Percentiles rank a stretch among this genome's conserved stretches.
phyloP scores from a whole-genome alignment of 495 filamentous ascomycete genomes.

The Niebla homalea region DNA sequence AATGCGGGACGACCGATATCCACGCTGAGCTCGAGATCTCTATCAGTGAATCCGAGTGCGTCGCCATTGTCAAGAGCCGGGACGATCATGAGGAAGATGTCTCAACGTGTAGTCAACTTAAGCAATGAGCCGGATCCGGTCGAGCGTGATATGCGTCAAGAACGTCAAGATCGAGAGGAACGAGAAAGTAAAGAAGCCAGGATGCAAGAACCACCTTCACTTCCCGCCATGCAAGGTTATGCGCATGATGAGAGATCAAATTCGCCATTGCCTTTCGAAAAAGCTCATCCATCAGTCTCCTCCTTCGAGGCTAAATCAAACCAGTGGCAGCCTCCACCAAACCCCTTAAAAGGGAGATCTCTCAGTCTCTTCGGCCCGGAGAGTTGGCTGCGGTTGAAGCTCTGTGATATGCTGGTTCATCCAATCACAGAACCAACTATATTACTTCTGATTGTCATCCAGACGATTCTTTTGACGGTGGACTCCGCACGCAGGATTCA shows the following conservation, averaged over 20 bases:
- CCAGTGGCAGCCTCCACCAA: conserved; percentile 40
- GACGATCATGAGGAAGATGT: conserved; percentile 92
- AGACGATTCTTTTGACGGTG: conserved; percentile 74
- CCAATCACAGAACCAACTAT: conserved; percentile 79
- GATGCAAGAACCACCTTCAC: conserved; percentile 40
- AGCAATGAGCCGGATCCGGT: conserved; percentile 77
- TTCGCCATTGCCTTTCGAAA: conserved; percentile 31
- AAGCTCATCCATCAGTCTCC: conserved; percentile 23
- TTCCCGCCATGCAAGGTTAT: conserved; percentile 43
- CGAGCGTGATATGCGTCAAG: conserved; percentile 57
- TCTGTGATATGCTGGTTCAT: conserved; percentile 84
- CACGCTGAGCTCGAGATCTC: conserved; percentile 31
- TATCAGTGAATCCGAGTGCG: conserved; percentile 41
- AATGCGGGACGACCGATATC: conserved; percentile 26
- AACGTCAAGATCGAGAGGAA: conserved; percentile 36
- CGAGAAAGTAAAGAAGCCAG: conserved; percentile 30
- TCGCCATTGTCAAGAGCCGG: conserved; percentile 65
- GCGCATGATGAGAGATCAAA: conserved; percentile 38
- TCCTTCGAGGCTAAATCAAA: conserved; percentile 16
- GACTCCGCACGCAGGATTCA: conserved; percentile 62
- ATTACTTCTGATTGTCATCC: conserved; percentile 72
- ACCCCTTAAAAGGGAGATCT: conserved; percentile 80
- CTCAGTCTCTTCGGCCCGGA: conserved; percentile 72
- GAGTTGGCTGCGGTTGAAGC: conserved; percentile 53
- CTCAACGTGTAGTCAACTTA: conserved; percentile 92